Percentiles rank a stretch among this genome's conserved stretches.
Evolutionary conservation across 164 flowering plant species (phyloP).

Genomic region (Echeveria elegans): DNA sequence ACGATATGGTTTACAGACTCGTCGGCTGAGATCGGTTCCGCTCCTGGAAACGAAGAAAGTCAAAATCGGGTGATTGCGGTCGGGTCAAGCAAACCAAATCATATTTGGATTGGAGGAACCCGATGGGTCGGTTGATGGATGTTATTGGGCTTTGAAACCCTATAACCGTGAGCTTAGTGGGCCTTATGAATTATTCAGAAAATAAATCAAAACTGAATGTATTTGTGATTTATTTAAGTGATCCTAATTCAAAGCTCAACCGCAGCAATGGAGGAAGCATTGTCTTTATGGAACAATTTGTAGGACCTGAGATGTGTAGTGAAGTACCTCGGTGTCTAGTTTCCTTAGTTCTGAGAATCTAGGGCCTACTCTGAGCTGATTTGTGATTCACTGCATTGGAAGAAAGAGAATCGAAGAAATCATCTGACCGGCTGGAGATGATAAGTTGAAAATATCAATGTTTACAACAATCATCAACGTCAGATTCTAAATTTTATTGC

Average conservation of each 20-base stretch:
- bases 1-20: background rate
- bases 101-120: too few relatives aligned
- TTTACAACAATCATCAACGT: background rate
- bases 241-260: too few relatives aligned
- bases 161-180: too few relatives aligned
- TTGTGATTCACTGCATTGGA: slow-evolving; percentile 44
- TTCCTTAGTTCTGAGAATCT: slow-evolving; percentile 65
- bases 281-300: background rate
- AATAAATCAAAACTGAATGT: too few relatives aligned
- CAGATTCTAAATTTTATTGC: background rate
- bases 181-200: too few relatives aligned
- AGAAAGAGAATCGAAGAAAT: slow-evolving; percentile 77
- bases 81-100: background rate
- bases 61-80: background rate
- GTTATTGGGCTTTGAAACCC: background rate
- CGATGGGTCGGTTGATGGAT: background rate
- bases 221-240: too few relatives aligned
- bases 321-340: slow-evolving; percentile 64
- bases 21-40: background rate
- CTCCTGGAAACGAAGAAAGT: background rate
- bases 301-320: background rate
- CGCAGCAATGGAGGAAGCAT: too few relatives aligned
- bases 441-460: background rate
- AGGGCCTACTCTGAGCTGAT: slow-evolving; percentile 43
- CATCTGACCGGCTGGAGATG: slow-evolving; percentile 69